Evolutionary conservation across 371 early-diverging fungal species (phyloP), one percentile per base, ranked within the genome.

Genomic region (Fennellomyces sp.): DNA sequence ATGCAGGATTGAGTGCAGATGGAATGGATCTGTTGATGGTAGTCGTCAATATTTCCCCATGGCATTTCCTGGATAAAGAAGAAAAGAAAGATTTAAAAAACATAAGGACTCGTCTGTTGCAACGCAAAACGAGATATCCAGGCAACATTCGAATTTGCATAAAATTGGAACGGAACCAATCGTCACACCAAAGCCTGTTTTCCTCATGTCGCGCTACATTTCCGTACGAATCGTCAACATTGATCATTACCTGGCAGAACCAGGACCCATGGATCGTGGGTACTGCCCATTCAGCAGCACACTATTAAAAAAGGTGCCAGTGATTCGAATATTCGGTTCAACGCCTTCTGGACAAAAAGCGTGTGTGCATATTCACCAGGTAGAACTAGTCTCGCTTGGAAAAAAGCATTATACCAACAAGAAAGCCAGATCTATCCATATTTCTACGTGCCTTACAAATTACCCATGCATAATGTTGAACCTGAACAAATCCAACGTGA

Each of bases 261-360:
- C 91, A 4, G 81, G 85, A 6, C 80, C 85, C 0, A 68, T 80
- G 4, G 87, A 85, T 68, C 60, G 79, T 19, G 50, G 60, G 19
- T 39, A 54, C 33, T 78, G 69, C 54, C 80, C 76, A 21, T 81
- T 76, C 59, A 76, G 54, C 39, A 53, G 61, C 29, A 58, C 63
- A 19, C 70, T 54, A 15, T 47, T 82, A n/a, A 45, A 62, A 0
- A 77, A 80, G 52, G 93, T 91, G 8, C 94, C 95, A 5, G 80
- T 92, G 8, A 68, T 96, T 48, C 82, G 95, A 12, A 75, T 95
- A n/a, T 95, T 91, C 73, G 95, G 94, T 8, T 75, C 88, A 0
- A 91, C 92, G 0, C 73, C 66, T 19, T 74, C 65, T 23, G 89
- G 89, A 0, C 94, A 94, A 74, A 88, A 88, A 66, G 75, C 82